A percentile compares a stretch with the other conserved stretches of the same genome.
Conservation (phyloP, 495 filamentous ascomycete species). For the Collariella sp. region DNA sequence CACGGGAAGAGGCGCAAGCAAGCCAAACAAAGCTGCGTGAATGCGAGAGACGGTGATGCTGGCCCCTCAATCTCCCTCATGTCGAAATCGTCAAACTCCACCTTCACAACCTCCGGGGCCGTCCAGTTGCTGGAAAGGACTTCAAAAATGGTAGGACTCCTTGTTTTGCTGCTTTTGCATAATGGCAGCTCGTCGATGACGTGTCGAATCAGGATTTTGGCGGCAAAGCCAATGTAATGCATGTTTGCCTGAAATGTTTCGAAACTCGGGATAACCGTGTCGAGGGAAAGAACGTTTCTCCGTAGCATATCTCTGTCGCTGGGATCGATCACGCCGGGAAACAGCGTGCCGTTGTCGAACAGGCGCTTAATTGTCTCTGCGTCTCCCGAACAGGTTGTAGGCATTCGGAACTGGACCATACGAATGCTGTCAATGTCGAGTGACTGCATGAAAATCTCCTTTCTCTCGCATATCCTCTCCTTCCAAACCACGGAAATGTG, state of each 20-base stretch:
- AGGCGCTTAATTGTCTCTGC: conserved; percentile 10
- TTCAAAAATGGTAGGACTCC: conserved; percentile 11
- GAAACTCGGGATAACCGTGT: conserved; percentile 12
- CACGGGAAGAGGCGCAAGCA: conserved; percentile 8
- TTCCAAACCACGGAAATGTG: conserved; percentile 4
- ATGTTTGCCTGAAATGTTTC: conserved; percentile 11
- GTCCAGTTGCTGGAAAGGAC: conserved; percentile 6
- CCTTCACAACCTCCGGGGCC: conserved; percentile 6
- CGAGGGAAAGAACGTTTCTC: conserved; percentile 9
- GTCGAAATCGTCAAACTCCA: conserved; percentile 3
- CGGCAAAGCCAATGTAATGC: conserved; percentile 7
- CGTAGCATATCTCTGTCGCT: conserved; percentile 9
- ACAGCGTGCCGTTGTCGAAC: conserved; percentile 10
- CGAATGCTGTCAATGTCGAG: conserved; percentile 9
- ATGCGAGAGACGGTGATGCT: conserved; percentile 5
- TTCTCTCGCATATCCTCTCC: neutral
- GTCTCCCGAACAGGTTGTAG: conserved; percentile 6
- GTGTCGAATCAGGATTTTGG: conserved; percentile 9
- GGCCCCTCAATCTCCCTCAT: conserved; percentile 7
- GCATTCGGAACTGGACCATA: conserved; percentile 10
- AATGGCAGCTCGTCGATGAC: conserved; percentile 7
- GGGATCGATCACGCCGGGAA: conserved; percentile 2
- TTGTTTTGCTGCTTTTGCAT: conserved; percentile 10
- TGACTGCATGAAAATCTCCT: conserved; percentile 3
- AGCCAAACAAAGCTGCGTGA: conserved; percentile 9